Evolutionary conservation across 495 filamentous ascomycete genomes (phyloP).

Genomic region (Penicillium paxilli): DNA sequence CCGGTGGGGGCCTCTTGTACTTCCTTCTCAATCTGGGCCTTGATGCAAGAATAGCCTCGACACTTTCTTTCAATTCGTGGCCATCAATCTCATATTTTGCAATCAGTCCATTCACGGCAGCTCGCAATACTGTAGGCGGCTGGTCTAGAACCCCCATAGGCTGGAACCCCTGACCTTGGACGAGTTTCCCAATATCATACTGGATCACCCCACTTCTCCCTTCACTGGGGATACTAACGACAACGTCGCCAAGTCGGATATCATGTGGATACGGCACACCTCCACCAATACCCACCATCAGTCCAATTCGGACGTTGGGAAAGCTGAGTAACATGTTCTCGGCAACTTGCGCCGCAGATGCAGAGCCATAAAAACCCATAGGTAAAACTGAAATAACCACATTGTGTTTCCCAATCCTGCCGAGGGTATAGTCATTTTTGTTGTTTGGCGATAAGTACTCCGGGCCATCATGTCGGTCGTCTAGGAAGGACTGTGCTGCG

Average conservation of each 20-base stretch:
- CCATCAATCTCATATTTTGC: slow-evolving; percentile 12
- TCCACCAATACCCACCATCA: slow-evolving; percentile 31
- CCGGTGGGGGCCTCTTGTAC: slow-evolving; percentile 26
- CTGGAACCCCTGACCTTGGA: slow-evolving; percentile 15
- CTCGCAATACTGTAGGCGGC: slow-evolving; percentile 24
- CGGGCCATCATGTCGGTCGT: too few relatives aligned
- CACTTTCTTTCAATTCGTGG: slow-evolving; percentile 20
- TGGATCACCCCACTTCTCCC: slow-evolving; percentile 34
- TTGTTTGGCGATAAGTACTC: too few relatives aligned
- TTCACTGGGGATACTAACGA: slow-evolving; percentile 28
- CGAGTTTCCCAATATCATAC: slow-evolving; percentile 37
- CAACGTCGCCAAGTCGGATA: slow-evolving; percentile 4
- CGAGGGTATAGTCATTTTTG: too few relatives aligned
- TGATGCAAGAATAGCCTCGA: slow-evolving; percentile 18
- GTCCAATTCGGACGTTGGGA: slow-evolving; percentile 29
- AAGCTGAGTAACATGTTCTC: slow-evolving; percentile 35
- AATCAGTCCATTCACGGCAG: slow-evolving; percentile 16
- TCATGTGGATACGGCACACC: slow-evolving; percentile 27
- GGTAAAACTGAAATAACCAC: slow-evolving; percentile 4
- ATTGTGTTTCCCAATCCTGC: too few relatives aligned
- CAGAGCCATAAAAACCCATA: slow-evolving; percentile 15
- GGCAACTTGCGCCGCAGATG: slow-evolving; percentile 8
- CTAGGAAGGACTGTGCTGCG: too few relatives aligned
- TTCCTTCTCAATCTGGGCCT: slow-evolving; percentile 16
- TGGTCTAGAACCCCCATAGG: slow-evolving; percentile 33